Base-by-base conservation (phyloP, 2,329 filamentous ascomycete genomes). In the Didymella sp. region DNA sequence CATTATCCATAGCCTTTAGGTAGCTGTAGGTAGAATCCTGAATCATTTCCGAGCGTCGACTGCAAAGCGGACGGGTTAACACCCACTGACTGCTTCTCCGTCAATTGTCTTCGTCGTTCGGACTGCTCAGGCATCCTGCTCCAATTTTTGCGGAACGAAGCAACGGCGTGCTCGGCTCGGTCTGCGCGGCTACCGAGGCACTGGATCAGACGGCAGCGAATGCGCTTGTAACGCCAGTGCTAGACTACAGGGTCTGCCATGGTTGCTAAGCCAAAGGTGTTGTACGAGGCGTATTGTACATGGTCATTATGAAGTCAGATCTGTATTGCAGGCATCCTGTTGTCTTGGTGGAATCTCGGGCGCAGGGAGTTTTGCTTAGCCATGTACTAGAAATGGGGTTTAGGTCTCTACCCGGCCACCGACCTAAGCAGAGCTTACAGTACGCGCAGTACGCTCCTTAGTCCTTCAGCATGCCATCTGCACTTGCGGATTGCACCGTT, bases 1-100 rank as follows among this genome's bases (percentile, higher is more conserved):
- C 37, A 27, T 51, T 43, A 58, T 69, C 64, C 58, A 48, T 57
- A 51, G 48, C 27, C 66, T 52, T 28, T 57, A 57, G 54, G 69
- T 72, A 72, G 66, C 63, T 64, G 66, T 73, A 73, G 69, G 58
- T 73, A 73, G 70, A 57, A 42, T 5, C 43, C 12, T 30, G 40
- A 60, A 53, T 57, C 28, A 24, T 17, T 49, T 27, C 38, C 33
- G 25, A 41, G 46, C 41, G 21, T 21, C 27, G 9, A 31, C 17
- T 38, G 19, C 15, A 31, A 17, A 17, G 24, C 22, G 40, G 38
- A 13, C 21, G 21, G 13, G 8, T 38, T 11, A 2, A 11, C 2
- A 21, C 2, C 19, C 35, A 38, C 9, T 22, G 19, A 17, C 35
- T 35, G 19, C 12, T 15, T 9, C 12, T 44, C 17, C 31, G 6